Evolutionary conservation across 768 basidiomycete genomes (phyloP).

Genomic region (Calocera cornea): DNA sequence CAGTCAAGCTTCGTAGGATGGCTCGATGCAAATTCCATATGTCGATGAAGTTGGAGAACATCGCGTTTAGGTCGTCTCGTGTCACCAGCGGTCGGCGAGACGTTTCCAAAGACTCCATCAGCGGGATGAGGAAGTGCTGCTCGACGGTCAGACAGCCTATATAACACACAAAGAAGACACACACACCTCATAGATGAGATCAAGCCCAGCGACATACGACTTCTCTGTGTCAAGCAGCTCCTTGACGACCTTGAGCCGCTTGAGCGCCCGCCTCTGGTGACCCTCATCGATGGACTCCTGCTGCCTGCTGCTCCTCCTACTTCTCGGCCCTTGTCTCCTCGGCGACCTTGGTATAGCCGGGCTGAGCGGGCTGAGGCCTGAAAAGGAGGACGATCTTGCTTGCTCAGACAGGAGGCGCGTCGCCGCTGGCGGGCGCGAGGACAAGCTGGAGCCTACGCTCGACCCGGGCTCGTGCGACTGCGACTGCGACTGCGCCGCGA

Average conservation of each 20-base stretch:
- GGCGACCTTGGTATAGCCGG: background rate
- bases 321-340: background rate
- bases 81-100: constrained; percentile 48
- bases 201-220: constrained; percentile 67
- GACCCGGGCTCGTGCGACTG: background rate
- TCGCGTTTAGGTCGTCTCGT: constrained; percentile 49
- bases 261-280: constrained; percentile 19
- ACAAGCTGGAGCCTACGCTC: background rate
- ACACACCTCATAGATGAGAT: constrained; percentile 66
- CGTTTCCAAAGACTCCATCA: constrained; percentile 60
- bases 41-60: constrained; percentile 83
- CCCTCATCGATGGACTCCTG: background rate
- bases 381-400: background rate
- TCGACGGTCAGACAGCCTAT: constrained; percentile 8
- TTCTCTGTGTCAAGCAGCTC: constrained; percentile 75
- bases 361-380: background rate
- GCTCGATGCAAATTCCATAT: constrained; percentile 80
- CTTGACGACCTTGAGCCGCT: constrained; percentile 53
- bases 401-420: background rate
- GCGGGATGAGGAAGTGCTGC: constrained; percentile 71
- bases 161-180: background rate
- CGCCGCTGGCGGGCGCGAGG: background rate
- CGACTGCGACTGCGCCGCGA: background rate
- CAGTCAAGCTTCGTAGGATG: constrained; percentile 49
- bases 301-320: background rate